Base-by-base conservation (phyloP, 2,329 filamentous ascomycete genomes). In the Colletotrichum destructivum region DNA sequence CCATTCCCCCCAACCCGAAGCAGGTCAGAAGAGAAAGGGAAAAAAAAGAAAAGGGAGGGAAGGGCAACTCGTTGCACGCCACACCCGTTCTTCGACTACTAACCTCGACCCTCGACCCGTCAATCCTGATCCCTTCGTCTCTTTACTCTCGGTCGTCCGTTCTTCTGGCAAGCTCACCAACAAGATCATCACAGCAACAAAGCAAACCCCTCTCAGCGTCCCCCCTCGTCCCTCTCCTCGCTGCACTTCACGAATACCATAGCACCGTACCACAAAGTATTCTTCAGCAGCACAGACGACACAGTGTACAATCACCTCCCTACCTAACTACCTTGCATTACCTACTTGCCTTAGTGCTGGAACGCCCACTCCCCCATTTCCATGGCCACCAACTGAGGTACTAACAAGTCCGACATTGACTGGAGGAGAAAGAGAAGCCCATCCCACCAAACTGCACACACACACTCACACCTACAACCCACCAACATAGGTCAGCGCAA, bases 301-400 rank as follows among this genome's bases (percentile, higher is more conserved):
- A 47, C 40, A 55, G 66, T 72, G 26, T 66, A 69, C 66, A 55
- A 66, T 56, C 56, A 42, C 66, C 54, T 38, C 8, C 8, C 35
- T 38, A 38, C 8, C 8, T 38, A 38, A 9, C 35, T 35, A 35
- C 31, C 7, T 35, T 35, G 8, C 35, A 11, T 38, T 38, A 38
- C 35, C 35, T 38, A 38, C 35, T 2, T 52, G 51, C 31, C 40
- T n/a, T 35, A 40, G 44, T 51, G 61, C 61, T 62, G 40, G 61
- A 71, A 54, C 49, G 26, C 49, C 60, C 35, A 38, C 35, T 35
- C 35, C 66, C 57, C 47, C 42, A 72, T 71, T 66, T 71, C 67
- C 70, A 72, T 74, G 72, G 72, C 70, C 61, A 61, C 56, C 62
- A 63, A 49, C 65, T 74, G 59, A 60, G 40, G 47, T 63, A n/a